phyloP scores from a whole-genome alignment of 257 asterid species.

The Eucommia ulmoides region DNA sequence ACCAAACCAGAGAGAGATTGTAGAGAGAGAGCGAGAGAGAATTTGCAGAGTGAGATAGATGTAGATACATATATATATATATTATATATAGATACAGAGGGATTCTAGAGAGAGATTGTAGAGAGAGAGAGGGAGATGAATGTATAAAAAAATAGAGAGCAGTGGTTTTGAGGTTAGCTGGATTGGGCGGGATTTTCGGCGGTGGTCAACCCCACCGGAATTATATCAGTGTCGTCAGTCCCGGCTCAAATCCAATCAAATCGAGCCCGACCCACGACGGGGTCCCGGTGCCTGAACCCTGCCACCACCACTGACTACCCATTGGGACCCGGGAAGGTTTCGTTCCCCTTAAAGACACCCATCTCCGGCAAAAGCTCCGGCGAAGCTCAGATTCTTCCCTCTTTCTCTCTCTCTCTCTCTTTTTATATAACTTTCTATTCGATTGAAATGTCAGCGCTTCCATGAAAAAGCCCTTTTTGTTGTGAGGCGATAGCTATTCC shows the following conservation, averaged over 20 bases:
- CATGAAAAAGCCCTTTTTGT: too few species aligned
- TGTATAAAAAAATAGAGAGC: too few species aligned
- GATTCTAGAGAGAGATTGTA: not conserved
- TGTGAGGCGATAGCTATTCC: not conserved
- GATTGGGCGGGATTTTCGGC: not conserved
- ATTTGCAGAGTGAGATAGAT: too few species aligned
- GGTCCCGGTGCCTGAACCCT: too few species aligned
- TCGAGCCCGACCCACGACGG: not conserved
- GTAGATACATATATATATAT: too few species aligned
- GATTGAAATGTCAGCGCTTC: not conserved
- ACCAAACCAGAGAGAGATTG: too few species aligned
- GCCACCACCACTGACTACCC: too few species aligned
- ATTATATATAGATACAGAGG: not conserved
- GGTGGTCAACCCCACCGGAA: not conserved
- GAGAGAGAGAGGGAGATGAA: not conserved
- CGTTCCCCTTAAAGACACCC: too few species aligned
- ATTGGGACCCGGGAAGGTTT: too few species aligned
- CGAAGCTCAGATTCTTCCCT: too few species aligned
- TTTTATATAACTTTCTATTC: not conserved
- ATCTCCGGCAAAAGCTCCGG: too few species aligned
- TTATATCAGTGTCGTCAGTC: not conserved
- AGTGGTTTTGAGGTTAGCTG: not conserved
- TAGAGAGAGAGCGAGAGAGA: too few species aligned
- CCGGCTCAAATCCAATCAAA: not conserved
- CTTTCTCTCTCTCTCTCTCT: not conserved